A percentile compares a stretch with the other conserved stretches of the same genome.
phyloP scores from a whole-genome alignment of 257 asterid genomes.

The Thymus mandschuricus region DNA sequence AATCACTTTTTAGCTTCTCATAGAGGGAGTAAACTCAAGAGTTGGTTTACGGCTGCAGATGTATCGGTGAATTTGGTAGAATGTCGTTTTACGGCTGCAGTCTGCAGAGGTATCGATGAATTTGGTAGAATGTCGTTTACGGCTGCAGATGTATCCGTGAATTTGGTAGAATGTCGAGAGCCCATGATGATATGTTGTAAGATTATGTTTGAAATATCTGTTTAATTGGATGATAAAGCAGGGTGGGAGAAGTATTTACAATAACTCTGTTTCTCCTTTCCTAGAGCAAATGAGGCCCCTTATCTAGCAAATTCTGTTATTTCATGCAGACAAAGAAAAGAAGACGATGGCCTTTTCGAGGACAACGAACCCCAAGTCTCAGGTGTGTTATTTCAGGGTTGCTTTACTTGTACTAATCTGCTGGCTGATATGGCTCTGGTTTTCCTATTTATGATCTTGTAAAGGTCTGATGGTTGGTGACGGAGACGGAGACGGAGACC shows the following conservation, averaged over 20 bases:
- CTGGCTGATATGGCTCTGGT: slow-evolving; percentile 14
- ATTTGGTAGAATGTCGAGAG: slow-evolving; percentile 23
- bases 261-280: slow-evolving; percentile 31
- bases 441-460: slow-evolving; percentile 21
- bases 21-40: not conserved
- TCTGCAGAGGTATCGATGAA: no score
- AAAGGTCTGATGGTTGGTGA: slow-evolving; percentile 68
- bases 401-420: slow-evolving; percentile 26
- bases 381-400: slow-evolving; percentile 45
- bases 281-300: slow-evolving; percentile 25
- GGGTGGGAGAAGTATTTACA: slow-evolving; percentile 34
- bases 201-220: slow-evolving; percentile 31
- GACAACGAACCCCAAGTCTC: slow-evolving; percentile 46
- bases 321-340: slow-evolving; percentile 77
- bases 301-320: slow-evolving; percentile 31
- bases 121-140: no score
- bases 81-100: no score
- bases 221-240: slow-evolving; percentile 38
- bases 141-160: slow-evolving; percentile 7
- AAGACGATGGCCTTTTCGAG: slow-evolving; percentile 77
- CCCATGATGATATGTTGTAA: slow-evolving; percentile 6
- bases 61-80: no score
- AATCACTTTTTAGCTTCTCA: not conserved
- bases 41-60: not conserved
- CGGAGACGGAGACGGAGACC: slow-evolving; percentile 57